Conservation (phyloP, 1,284 basidiomycete genomes). For the Malassezia caprae region DNA sequence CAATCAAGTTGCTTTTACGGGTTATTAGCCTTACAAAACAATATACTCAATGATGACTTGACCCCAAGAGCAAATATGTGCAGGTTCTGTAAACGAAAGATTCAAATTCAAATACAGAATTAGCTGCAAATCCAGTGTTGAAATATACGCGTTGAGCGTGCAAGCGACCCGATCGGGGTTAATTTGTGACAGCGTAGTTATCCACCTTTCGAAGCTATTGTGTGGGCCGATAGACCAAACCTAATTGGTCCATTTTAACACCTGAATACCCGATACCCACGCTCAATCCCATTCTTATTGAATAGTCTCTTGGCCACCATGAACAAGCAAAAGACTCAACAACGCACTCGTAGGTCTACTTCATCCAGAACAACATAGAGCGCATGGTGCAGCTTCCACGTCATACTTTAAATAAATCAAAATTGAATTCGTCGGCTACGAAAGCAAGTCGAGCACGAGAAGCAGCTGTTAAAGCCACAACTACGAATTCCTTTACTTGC, state of each 20-base stretch:
- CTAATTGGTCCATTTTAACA: neutral
- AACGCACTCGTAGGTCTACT: no score
- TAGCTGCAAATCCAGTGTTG: neutral
- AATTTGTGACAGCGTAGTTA: neutral
- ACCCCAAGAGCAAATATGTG: no score
- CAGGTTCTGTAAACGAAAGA: neutral
- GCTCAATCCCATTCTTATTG: neutral
- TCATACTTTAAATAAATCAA: neutral
- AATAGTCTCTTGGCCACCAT: no score
- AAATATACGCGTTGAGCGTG: neutral
- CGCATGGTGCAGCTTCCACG: no score
- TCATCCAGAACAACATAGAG: no score
- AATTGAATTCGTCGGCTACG: neutral
- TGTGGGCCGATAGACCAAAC: neutral
- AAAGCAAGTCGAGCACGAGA: neutral
- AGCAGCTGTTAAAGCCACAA: neutral
- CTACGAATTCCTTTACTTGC: slow-evolving; percentile 10
- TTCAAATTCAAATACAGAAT: neutral
- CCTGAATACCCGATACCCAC: neutral
- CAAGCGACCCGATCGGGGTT: slow-evolving; percentile 2
- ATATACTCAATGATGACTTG: neutral
- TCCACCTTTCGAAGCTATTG: neutral
- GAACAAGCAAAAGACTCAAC: no score
- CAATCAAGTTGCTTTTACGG: neutral
- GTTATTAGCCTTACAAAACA: neutral